Evolutionary conservation across 345 rosid genomes (phyloP).

Genomic region (Populus simonii): DNA sequence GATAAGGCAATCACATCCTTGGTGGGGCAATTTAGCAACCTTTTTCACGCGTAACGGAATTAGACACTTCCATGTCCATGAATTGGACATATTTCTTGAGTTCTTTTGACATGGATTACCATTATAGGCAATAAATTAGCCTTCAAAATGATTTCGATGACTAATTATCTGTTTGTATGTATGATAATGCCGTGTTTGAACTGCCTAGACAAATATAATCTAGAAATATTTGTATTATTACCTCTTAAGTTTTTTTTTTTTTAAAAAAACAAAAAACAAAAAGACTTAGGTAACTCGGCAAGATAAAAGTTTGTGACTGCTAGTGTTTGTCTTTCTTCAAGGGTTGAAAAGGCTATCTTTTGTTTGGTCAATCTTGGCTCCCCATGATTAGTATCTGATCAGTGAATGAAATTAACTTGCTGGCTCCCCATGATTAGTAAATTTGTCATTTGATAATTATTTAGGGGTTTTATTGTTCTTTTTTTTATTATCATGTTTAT

Average conservation of each 20-base stretch:
- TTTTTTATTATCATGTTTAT: too few relatives aligned
- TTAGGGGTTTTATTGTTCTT: too few relatives aligned
- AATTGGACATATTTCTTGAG: background rate
- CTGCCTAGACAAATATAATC: too few relatives aligned
- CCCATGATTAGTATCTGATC: background rate
- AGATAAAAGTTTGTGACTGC: slow-evolving; percentile 11
- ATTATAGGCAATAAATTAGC: too few relatives aligned
- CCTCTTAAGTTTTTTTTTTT: too few relatives aligned
- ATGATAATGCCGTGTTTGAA: too few relatives aligned
- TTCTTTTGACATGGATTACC: background rate
- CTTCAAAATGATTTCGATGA: too few relatives aligned
- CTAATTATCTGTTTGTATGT: too few relatives aligned
- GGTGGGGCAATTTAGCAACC: slow-evolving; percentile 3
- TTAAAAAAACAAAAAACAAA: background rate
- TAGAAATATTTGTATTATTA: too few relatives aligned
- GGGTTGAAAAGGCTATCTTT: slow-evolving; percentile 3
- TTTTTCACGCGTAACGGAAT: slow-evolving; percentile 27
- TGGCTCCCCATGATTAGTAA: too few relatives aligned
- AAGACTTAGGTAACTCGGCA: background rate
- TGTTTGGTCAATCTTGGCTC: slow-evolving; percentile 21
- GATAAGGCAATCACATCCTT: slow-evolving; percentile 34
- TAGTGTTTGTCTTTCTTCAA: slow-evolving; percentile 17
- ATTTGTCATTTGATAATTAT: too few relatives aligned
- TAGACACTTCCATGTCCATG: slow-evolving; percentile 8
- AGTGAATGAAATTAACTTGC: background rate